Evolutionary conservation across 257 asterid genomes (phyloP).

Genomic region (Mitragyna speciosa): DNA sequence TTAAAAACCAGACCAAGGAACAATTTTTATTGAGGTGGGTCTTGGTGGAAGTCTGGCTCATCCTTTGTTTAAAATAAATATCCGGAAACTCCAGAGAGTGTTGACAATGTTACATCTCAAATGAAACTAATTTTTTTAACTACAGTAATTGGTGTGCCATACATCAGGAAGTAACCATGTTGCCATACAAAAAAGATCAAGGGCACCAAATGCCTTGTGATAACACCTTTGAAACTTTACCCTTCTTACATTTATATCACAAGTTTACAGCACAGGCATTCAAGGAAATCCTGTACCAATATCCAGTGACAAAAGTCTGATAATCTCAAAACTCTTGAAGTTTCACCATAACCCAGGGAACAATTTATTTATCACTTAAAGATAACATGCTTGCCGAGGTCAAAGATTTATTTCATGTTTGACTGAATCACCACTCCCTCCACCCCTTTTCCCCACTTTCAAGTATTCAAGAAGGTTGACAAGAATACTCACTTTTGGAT

Average conservation of each 20-base stretch:
- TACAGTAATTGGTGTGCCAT: neutral
- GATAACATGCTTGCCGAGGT: neutral
- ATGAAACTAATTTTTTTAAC: neutral
- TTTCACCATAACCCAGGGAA: neutral
- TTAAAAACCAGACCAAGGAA: neutral
- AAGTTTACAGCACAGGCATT: neutral
- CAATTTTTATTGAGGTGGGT: neutral
- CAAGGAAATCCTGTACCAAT: neutral
- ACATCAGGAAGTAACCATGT: no score
- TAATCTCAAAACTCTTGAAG: neutral
- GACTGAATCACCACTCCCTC: neutral
- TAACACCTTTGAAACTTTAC: neutral
- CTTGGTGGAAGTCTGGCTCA: neutral
- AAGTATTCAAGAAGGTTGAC: neutral
- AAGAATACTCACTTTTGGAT: slow-evolving; percentile 49
- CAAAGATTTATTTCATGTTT: neutral
- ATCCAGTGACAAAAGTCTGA: neutral
- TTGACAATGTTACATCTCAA: neutral
- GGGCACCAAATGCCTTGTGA: neutral
- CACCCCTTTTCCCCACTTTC: neutral
- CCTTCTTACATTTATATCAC: neutral
- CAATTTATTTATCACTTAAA: neutral
- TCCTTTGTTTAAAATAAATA: neutral
- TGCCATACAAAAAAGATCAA: neutral
- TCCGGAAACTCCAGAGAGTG: neutral